phyloP scores from a whole-genome alignment of 495 filamentous ascomycete species.

The Neurospora sp. region DNA sequence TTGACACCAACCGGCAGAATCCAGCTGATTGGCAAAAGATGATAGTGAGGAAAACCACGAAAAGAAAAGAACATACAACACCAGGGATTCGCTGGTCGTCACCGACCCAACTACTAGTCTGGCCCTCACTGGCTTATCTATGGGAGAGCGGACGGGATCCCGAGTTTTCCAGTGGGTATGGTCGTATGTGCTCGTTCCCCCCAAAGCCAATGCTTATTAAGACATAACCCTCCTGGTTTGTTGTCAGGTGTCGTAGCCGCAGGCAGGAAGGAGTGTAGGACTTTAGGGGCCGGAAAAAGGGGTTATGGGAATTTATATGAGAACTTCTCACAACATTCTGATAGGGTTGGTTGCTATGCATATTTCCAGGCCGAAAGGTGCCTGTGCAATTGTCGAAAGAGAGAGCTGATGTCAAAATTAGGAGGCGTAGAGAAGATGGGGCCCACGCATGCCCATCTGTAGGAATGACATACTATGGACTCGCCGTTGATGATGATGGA shows the following conservation, averaged over 20 bases:
- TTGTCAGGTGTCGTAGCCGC: too few species aligned
- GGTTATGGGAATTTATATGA: not conserved
- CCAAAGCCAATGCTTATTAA: not conserved
- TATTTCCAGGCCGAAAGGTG: not conserved
- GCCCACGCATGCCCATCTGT: not conserved
- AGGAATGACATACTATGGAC: not conserved
- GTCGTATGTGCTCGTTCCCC: constrained; percentile 23
- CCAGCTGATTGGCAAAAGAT: too few species aligned
- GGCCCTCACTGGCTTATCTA: constrained; percentile 22
- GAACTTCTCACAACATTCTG: not conserved
- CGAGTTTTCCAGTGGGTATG: constrained; percentile 23
- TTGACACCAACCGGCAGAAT: too few species aligned
- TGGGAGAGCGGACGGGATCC: constrained; percentile 44
- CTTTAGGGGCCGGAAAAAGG: not conserved
- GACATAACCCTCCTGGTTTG: too few species aligned
- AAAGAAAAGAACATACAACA: not conserved
- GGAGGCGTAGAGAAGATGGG: not conserved
- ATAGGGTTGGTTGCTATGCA: not conserved
- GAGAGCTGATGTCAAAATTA: too few species aligned
- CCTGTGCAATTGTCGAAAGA: too few species aligned
- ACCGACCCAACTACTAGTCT: not conserved
- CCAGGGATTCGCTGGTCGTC: not conserved
- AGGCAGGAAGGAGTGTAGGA: not conserved
- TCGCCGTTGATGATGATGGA: not conserved
- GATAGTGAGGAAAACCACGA: too few species aligned